These are phyloP conservation scores for Pleurotus ostreatus DNA, from an alignment of 768 basidiomycete genomes.

Conservation along the genomic window DNA sequence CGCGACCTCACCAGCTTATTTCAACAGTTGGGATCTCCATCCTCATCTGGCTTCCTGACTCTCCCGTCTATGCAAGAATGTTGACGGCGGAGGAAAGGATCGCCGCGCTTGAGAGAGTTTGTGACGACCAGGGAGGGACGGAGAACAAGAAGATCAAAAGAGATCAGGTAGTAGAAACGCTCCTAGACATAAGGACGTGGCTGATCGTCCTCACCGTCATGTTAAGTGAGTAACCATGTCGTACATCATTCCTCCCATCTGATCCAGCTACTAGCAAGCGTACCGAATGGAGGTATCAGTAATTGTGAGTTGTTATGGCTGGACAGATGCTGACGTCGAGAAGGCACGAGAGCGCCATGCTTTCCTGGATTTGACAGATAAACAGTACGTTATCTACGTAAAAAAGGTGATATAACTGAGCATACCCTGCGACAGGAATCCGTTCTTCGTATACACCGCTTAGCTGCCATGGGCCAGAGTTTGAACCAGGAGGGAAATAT, in stretches of 20 bases:
- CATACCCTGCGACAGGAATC: conserved; percentile 36
- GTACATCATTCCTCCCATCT: background rate
- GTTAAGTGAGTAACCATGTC: conserved; percentile 38
- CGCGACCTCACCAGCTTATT: too few species aligned
- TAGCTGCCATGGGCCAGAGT: conserved; percentile 18
- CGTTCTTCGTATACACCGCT: conserved; percentile 56
- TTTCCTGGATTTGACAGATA: conserved; percentile 62
- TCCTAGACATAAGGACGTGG: conserved; percentile 59
- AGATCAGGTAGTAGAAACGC: conserved; percentile 53
- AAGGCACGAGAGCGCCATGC: conserved; percentile 57
- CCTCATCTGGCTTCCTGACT: conserved; percentile 60
- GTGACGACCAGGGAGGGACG: conserved; percentile 63
- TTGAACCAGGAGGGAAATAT: background rate
- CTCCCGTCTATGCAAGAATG: conserved; percentile 55
- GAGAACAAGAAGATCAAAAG: conserved; percentile 58
- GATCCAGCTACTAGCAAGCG: conserved; percentile 41
- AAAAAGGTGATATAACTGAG: background rate
- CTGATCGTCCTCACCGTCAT: conserved; percentile 55
- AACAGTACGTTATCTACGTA: conserved; percentile 33
- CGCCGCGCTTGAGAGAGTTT: conserved; percentile 60
- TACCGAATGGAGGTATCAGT: conserved; percentile 60
- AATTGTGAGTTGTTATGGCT: conserved; percentile 56
- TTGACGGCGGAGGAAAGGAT: conserved; percentile 57
- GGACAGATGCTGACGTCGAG: conserved; percentile 56
- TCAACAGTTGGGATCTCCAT: conserved; percentile 50